Evolutionary conservation across 2,329 filamentous ascomycete species (phyloP), one percentile per base, ranked within the genome.

Genomic region (Ophiocordyceps polyrhachis-furcata): DNA sequence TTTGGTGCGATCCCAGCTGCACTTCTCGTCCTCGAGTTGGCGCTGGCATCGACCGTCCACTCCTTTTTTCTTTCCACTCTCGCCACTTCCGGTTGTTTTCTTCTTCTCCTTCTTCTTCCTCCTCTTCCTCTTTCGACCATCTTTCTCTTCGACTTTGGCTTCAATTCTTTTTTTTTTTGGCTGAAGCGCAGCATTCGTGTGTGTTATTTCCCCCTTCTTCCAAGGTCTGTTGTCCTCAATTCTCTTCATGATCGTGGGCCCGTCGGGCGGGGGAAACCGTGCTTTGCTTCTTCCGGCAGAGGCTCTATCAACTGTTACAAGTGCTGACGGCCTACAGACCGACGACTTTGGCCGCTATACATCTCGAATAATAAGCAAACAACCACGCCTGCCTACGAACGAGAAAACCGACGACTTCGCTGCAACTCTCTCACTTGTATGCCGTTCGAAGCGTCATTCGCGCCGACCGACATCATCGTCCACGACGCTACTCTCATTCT

Each of bases 11-110:
- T 72, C 71, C 71, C 70, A 66, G 70, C 58, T 58, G 68, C 67
- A 65, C 58, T 64, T 66, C 65, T 65, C 52, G 55, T 60, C 59
- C 35, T 47, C 52, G 60, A 62, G 67, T 67, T 70, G 66, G 61
- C 64, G 61, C 70, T 76, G 73, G 71, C 70, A 62, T 73, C 62
- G 69, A 58, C 71, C 71, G 71, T 75, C 71, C 71, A 65, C 69
- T 75, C 71, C 67, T 71, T 64, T 62, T 51, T 52, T 19, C n/a
- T 19, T 17, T 38, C 8, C 11, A n/a, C 35, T 11, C 25, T 17
- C 51, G 44, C 37, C 32, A 38, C 43, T 25, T 41, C 40, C 40
- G 40, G 17, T 41, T 41, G n/a, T 17, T 21, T 20, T 41, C 20
- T 49, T 49, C 51, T 54, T 53, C 32, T 35, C n/a, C 32, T 15